A percentile compares a stretch with the other conserved stretches of the same genome.
Conservation (phyloP, 164 flowering plant genomes). For the Kingdonia uniflora region DNA sequence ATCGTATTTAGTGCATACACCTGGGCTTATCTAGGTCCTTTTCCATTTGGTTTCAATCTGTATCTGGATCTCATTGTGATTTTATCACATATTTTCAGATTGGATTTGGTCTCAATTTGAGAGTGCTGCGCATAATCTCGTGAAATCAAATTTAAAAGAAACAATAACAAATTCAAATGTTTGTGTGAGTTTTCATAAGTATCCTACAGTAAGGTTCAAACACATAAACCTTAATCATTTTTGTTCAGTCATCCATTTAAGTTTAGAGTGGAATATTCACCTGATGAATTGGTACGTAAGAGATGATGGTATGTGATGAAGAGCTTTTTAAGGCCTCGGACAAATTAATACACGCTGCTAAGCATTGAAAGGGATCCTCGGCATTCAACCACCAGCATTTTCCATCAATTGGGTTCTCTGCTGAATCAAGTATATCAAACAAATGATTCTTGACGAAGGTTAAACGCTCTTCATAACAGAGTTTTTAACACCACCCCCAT, state of each 20-base stretch:
- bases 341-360: slow-evolving; percentile 87
- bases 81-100: too few species aligned
- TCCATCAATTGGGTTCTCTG: slow-evolving; percentile 70
- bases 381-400: slow-evolving; percentile 92
- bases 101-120: too few species aligned
- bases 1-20: too few species aligned
- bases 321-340: slow-evolving; percentile 74
- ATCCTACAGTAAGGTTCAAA: too few species aligned
- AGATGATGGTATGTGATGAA: slow-evolving; percentile 60
- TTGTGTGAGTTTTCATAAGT: too few species aligned
- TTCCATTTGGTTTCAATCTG: too few species aligned
- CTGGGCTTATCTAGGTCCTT: too few species aligned
- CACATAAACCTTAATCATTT: too few species aligned
- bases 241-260: not conserved
- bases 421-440: slow-evolving; percentile 75
- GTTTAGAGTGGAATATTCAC: slow-evolving; percentile 25
- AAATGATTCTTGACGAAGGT: slow-evolving; percentile 77
- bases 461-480: slow-evolving; percentile 71
- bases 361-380: slow-evolving; percentile 97
- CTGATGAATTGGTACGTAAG: slow-evolving; percentile 90
- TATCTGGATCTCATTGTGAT: too few species aligned
- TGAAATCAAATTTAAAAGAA: too few species aligned
- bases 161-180: too few species aligned
- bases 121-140: too few species aligned
- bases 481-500: slow-evolving; percentile 80